Percentiles rank a stretch among this genome's conserved stretches.
Conservation (phyloP, 176 grass and related monocot species). For the Eleusine indica region DNA sequence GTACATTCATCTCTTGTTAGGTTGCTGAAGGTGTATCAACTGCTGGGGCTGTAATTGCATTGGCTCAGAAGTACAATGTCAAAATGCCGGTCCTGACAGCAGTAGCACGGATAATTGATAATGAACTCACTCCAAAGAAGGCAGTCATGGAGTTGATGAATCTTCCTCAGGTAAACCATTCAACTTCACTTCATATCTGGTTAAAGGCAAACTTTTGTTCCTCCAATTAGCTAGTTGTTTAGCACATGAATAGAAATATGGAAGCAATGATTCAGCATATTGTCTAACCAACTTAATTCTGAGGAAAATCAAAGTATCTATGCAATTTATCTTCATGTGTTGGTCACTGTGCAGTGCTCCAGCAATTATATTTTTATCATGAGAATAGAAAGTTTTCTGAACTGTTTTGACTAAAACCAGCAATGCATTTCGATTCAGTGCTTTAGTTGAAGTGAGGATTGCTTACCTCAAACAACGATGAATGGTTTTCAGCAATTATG, state of each 20-base stretch:
- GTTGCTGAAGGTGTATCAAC: slow-evolving; percentile 97
- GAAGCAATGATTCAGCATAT: neutral
- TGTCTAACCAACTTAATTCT: neutral
- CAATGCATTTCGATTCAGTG: neutral
- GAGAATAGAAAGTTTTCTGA: neutral
- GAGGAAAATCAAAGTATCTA: neutral
- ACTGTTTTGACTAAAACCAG: neutral
- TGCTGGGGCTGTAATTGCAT: slow-evolving; percentile 88
- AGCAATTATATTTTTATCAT: slow-evolving; percentile 15
- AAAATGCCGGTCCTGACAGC: slow-evolving; percentile 95
- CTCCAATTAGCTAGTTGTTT: neutral
- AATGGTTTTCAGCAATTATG: neutral
- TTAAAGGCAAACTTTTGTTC: neutral
- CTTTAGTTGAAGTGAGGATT: neutral
- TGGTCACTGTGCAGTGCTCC: neutral
- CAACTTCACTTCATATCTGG: slow-evolving; percentile 25
- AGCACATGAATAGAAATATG: neutral
- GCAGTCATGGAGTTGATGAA: slow-evolving; percentile 97
- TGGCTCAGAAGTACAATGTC: slow-evolving; percentile 93
- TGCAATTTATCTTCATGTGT: neutral
- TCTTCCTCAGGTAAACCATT: slow-evolving; percentile 73
- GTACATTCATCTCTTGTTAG: slow-evolving; percentile 42
- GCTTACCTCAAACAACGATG: neutral
- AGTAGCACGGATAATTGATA: slow-evolving; percentile 92
- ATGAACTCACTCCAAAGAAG: slow-evolving; percentile 83